Evolutionary conservation across 176 grass and related monocot genomes (phyloP).

Genomic region (Carex scoparia): DNA sequence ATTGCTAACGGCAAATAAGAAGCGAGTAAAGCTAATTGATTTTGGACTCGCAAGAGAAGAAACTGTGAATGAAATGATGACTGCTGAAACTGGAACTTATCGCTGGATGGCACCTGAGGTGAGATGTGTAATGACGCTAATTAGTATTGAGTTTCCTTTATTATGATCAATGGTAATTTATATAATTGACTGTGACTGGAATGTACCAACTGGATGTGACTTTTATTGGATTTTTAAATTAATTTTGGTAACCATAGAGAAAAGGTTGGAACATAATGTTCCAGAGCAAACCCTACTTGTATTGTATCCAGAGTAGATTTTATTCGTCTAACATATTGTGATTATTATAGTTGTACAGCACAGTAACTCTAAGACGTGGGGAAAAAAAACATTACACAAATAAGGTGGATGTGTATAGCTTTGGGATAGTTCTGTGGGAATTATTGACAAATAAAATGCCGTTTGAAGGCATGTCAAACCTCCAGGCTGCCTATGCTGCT

Average conservation of each 20-base stretch:
- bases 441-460: conserved; percentile 55
- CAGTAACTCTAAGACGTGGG: conserved; percentile 41
- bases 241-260: neutral
- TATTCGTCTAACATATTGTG: neutral
- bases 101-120: conserved; percentile 62
- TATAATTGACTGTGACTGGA: neutral
- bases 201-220: neutral
- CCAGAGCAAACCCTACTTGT: neutral
- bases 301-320: neutral
- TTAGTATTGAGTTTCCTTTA: neutral
- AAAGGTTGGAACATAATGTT: neutral
- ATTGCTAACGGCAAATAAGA: conserved; percentile 48
- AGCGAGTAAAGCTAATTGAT: conserved; percentile 48
- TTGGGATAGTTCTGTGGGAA: conserved; percentile 52
- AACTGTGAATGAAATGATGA: conserved; percentile 57
- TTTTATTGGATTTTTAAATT: neutral
- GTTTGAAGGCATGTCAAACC: conserved; percentile 56
- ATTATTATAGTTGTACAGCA: conserved; percentile 45
- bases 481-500: conserved; percentile 52
- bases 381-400: conserved; percentile 61
- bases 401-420: conserved; percentile 59
- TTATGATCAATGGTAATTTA: neutral
- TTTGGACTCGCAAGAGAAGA: conserved; percentile 59
- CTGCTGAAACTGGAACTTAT: conserved; percentile 57
- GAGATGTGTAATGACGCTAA: neutral